Conservation (phyloP, 2,329 filamentous ascomycete genomes). For the Setomelanomma holmii region DNA sequence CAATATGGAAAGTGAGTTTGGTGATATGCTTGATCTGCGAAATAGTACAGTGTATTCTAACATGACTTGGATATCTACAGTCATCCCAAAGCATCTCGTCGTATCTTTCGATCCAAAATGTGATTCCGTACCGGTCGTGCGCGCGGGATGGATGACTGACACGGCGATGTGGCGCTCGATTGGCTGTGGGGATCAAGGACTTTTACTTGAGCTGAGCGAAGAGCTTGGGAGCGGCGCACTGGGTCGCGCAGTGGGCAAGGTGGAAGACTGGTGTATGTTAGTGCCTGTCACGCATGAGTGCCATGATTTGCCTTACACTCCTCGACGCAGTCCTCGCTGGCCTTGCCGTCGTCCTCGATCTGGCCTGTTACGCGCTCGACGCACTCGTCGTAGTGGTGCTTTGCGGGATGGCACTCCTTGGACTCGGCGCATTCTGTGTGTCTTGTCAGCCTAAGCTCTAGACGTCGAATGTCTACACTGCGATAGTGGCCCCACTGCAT, state of each 20-base stretch:
- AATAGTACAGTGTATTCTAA: constrained; percentile 48
- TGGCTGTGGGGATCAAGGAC: constrained; percentile 5
- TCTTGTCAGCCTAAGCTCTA: constrained; percentile 23
- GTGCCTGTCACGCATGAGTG: background rate
- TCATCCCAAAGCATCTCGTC: constrained; percentile 38
- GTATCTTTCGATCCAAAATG: constrained; percentile 27
- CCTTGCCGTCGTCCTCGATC: constrained; percentile 75
- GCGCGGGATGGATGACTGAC: constrained; percentile 13
- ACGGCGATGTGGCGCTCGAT: constrained; percentile 11
- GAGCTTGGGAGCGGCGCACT: constrained; percentile 95
- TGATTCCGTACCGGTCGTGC: constrained; percentile 21
- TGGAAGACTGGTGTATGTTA: constrained; percentile 81
- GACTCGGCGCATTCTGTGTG: constrained; percentile 85
- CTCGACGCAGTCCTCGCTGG: constrained; percentile 96
- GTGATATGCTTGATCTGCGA: constrained; percentile 19
- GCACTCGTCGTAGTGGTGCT: constrained; percentile 99
- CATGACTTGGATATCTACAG: constrained; percentile 47
- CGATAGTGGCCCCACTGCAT: background rate
- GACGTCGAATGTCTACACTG: background rate
- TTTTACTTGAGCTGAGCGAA: constrained; percentile 89
- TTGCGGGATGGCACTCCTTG: constrained; percentile 80
- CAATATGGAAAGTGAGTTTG: background rate
- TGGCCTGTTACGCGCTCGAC: constrained; percentile 84
- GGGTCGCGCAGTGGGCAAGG: constrained; percentile 90
- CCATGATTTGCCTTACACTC: constrained; percentile 76